Evolutionary conservation across 352 stramenopile genomes (phyloP), one percentile per base, ranked within the genome.

Genomic region (Pythium biforme): DNA sequence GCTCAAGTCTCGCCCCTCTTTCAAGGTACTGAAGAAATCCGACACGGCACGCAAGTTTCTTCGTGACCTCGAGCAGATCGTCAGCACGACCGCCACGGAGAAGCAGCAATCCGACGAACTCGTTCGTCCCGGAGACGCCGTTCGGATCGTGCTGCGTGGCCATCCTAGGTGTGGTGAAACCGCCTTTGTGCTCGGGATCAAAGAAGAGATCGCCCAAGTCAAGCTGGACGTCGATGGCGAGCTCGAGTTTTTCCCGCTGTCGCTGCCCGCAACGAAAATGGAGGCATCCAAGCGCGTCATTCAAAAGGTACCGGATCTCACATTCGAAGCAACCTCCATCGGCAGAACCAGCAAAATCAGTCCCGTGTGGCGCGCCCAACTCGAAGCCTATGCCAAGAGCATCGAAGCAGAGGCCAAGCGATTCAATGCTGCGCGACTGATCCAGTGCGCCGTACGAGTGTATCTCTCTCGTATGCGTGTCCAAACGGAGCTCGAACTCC

Each of bases 171-270:
- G 83, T 54, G 85, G 85, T 1, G 83, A 94, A 65, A 92, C 85
- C 1, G 83, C 76, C 1, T 92, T 81, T 26, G 83, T 94, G 7
- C 70, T 94, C 3, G 72, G 68, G 12, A 64, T 92, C 19, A 67
- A 76, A 27, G 81, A 92, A 23, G 62, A 77, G 0, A 82, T 91
- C 12, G 83, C 83, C 33, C 73, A 92, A 47, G 75, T 92, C 23
- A 94, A 94, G 43, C 82, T 94, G 67, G 85, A 94, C 34, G 55
- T 89, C n/a, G 85, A 92, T 34, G 79, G 79, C 11, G 70, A 76
- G 37, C 70, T 92, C n/a, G 85, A 94, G 61, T 94, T 94, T 62
- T 81, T 94, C 46, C 83, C 83, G 17, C 57, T 92, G 19, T 47
- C 75, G 22, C 68, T 90, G 2, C 83, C 80, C 8, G 75, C 75